Evolutionary conservation across 2,329 filamentous ascomycete genomes (phyloP).

Genomic region (Diaporthe humulicola): DNA sequence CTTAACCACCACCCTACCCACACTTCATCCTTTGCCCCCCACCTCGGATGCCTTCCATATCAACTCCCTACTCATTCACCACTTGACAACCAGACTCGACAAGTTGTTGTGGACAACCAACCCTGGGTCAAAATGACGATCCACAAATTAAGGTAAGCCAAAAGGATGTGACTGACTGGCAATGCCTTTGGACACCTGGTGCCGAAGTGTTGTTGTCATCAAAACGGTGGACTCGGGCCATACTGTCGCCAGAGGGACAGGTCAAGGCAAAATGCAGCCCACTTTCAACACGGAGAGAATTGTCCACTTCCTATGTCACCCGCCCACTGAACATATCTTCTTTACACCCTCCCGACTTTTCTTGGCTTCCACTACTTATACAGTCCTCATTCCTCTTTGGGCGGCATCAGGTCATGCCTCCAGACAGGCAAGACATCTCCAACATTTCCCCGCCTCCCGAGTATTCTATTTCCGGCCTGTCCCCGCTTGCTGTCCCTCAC

Average conservation of each 20-base stretch:
- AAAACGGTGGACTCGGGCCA: neutral
- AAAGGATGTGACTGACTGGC: neutral
- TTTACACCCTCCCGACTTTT: neutral
- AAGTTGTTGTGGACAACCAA: neutral
- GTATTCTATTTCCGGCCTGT: neutral
- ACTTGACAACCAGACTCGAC: neutral
- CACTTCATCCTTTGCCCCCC: neutral
- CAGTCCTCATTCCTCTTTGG: neutral
- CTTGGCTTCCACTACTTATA: neutral
- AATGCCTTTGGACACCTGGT: neutral
- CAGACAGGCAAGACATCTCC: neutral
- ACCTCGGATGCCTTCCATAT: neutral
- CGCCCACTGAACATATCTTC: neutral
- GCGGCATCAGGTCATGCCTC: neutral
- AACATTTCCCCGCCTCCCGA: neutral
- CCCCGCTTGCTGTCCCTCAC: neutral
- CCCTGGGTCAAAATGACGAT: neutral
- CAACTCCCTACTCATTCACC: neutral
- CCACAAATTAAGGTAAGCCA: conserved; percentile 33
- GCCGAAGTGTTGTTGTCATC: neutral
- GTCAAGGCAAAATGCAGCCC: neutral
- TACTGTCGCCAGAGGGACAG: neutral
- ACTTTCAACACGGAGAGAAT: neutral
- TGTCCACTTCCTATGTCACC: neutral
- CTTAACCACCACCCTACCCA: conserved; percentile 1